Base-by-base conservation (phyloP, 2,329 filamentous ascomycete genomes). In the Colletotrichum abscissum region DNA sequence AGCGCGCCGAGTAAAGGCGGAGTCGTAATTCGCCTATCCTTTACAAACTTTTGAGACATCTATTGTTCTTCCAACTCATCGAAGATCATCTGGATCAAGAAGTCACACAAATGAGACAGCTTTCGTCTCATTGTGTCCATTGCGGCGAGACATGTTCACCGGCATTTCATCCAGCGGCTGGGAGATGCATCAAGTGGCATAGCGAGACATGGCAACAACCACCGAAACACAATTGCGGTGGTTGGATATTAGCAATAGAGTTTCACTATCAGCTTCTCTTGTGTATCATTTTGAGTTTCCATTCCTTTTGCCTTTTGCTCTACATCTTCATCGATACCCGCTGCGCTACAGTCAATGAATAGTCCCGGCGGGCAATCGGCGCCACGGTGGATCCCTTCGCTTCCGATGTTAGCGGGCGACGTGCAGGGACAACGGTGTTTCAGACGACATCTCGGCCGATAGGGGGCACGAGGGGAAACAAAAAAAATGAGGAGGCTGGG, bases 401-500 rank as follows among this genome's bases (percentile, higher is more conserved):
- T 59, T 49, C 35, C 60, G 67, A 42, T 26, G 16, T 58, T 72
- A 72, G 65, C 58, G 60, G 67, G 60, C 46, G 67, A 24, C 49
- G 42, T 30, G 66, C 60, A 73, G 54, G 24, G 67, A 64, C 67
- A 56, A 49, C 60, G 67, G 49, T 56, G 71, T 73, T 71, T 71
- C 71, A 73, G 66, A 59, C 66, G 33, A 60, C 67, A 49, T 62
- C 67, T 73, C 70, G 60, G 67, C 70, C 67, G 67, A 66, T 57
- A 42, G 38, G 58, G 19, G 12, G 14, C n/a, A 42, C 16, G 7
- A 28, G 35, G 33, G 24, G 22, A 9, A 19, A 16, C 60, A 49
- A 72, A 66, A 65, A 72, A 71, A 70, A 35, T 49, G 60, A 52
- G 60, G 71, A 66, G 71, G 71, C 49, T 73, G 71, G 71, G 67